These are phyloP conservation scores for Platanus orientalis DNA, from an alignment of 164 flowering plant species.

Conservation along the genomic window DNA sequence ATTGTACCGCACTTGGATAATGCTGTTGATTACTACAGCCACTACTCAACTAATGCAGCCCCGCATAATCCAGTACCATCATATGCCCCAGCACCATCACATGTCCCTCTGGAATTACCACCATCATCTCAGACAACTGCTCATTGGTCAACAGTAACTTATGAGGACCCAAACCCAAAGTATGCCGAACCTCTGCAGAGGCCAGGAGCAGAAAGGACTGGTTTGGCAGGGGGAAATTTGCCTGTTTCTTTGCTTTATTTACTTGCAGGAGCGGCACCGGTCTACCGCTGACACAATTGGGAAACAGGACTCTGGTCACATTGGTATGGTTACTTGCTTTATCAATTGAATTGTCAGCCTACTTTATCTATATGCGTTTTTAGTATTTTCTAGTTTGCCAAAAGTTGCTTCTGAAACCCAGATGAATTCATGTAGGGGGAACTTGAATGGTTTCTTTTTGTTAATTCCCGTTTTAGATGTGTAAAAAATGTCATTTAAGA, in stretches of 20 bases:
- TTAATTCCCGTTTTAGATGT: no score
- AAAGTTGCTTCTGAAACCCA: no score
- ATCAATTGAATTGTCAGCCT: no score
- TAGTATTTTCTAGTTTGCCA: no score
- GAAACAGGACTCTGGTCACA: no score
- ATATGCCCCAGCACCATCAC: background rate
- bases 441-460: no score
- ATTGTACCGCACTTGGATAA: background rate
- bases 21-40: background rate
- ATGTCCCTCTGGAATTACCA: background rate
- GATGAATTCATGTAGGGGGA: no score
- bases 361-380: no score
- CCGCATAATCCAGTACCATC: background rate
- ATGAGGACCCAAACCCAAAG: background rate
- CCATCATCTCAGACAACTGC: constrained; percentile 5
- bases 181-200: constrained; percentile 2
- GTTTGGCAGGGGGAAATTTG: background rate
- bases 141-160: constrained; percentile 11
- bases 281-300: constrained; percentile 3
- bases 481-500: no score
- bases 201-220: no score
- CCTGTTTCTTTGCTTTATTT: constrained; percentile 5
- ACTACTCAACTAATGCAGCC: background rate
- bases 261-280: constrained; percentile 2
- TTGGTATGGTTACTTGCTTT: no score